A percentile compares a stretch with the other conserved stretches of the same genome.
These are phyloP conservation scores for Starmerella apis DNA, from an alignment of 805 yeast genomes.

Conservation along the genomic window DNA sequence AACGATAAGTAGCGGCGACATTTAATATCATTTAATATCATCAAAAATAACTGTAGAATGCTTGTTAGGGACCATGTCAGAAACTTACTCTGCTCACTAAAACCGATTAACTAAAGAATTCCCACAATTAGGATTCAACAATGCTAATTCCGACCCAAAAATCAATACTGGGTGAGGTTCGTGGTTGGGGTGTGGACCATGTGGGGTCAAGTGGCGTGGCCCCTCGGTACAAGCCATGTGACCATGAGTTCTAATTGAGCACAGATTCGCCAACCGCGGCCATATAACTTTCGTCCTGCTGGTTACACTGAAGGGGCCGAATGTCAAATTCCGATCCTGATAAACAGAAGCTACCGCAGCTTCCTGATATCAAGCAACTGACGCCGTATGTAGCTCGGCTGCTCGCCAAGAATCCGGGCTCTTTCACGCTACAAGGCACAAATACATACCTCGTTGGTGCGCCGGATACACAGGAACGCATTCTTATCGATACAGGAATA, in stretches of 20 bases:
- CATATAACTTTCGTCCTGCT: too few relatives aligned
- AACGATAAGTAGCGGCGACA: too few relatives aligned
- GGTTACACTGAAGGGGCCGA: background rate
- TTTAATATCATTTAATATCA: too few relatives aligned
- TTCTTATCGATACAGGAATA: constrained; percentile 34
- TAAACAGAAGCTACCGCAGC: constrained; percentile 12
- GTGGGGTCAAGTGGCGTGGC: constrained; percentile 1
- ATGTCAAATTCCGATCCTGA: background rate
- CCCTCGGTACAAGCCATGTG: background rate
- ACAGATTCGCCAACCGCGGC: background rate
- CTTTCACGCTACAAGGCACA: constrained; percentile 35
- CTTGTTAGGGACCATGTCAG: too few relatives aligned
- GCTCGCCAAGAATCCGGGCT: constrained; percentile 33
- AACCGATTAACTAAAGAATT: too few relatives aligned
- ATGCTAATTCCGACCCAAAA: too few relatives aligned
- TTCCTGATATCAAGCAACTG: constrained; percentile 20
- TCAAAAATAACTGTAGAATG: too few relatives aligned
- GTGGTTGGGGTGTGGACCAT: background rate
- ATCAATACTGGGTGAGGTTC: too few relatives aligned
- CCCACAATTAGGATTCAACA: too few relatives aligned
- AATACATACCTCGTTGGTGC: constrained; percentile 34
- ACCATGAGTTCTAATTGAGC: background rate
- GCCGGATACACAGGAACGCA: constrained; percentile 25
- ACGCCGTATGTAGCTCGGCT: constrained; percentile 31
- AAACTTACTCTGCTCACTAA: too few relatives aligned